Evolutionary conservation across 2,329 filamentous ascomycete genomes (phyloP).

Genomic region (Monilinia fructicola): DNA sequence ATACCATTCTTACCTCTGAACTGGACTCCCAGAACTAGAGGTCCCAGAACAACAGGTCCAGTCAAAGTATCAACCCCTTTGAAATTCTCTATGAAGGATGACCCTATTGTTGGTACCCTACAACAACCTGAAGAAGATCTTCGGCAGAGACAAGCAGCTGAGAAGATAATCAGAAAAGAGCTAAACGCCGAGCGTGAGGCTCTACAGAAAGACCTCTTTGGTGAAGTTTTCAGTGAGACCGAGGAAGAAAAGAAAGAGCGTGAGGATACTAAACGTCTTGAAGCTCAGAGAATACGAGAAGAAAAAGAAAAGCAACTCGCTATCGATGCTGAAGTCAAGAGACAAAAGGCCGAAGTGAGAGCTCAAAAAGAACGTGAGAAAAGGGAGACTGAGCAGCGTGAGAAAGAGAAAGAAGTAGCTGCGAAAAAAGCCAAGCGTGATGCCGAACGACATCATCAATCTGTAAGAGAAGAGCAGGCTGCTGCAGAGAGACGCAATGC

Average conservation of each 20-base stretch:
- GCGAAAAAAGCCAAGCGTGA: conserved; percentile 22
- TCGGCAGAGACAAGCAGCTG: conserved; percentile 28
- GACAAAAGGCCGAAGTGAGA: conserved; percentile 13
- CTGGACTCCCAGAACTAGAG: neutral
- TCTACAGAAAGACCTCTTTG: conserved; percentile 30
- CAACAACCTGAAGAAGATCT: neutral
- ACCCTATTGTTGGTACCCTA: neutral
- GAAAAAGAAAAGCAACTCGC: neutral
- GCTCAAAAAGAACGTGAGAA: conserved; percentile 20
- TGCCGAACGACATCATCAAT: conserved; percentile 22
- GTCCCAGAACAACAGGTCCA: neutral
- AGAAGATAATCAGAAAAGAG: conserved; percentile 29
- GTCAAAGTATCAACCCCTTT: neutral
- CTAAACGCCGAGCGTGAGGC: conserved; percentile 19
- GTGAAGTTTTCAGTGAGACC: conserved; percentile 28
- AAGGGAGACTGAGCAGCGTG: conserved; percentile 17
- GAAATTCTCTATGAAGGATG: neutral
- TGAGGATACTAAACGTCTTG: neutral
- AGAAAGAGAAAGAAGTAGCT: conserved; percentile 23
- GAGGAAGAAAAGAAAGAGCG: conserved; percentile 20
- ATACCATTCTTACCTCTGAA: conserved; percentile 5
- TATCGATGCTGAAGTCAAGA: neutral
- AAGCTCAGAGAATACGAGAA: conserved; percentile 12
- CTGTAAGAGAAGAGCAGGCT: conserved; percentile 8
- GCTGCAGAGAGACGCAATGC: conserved; percentile 18